A percentile compares a stretch with the other conserved stretches of the same genome.
Conservation (phyloP, 176 grass and related monocot genomes). For the Thalia dealbata region DNA sequence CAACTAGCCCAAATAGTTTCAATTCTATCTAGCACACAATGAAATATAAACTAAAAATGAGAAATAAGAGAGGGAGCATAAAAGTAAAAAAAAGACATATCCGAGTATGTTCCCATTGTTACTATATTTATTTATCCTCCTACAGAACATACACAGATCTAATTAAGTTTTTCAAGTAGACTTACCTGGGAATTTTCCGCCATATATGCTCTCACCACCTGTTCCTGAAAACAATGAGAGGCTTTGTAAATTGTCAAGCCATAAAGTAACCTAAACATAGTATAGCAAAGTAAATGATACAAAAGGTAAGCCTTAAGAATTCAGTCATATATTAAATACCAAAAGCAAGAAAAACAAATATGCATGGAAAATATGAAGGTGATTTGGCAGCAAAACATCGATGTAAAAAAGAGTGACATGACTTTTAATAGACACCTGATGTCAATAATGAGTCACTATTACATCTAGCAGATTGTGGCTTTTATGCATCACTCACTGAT, state of each 20-base stretch:
- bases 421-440: no score
- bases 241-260: neutral
- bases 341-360: neutral
- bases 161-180: slow-evolving; percentile 14
- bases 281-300: neutral
- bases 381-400: neutral
- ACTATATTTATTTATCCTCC: no score
- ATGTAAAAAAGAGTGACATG: no score
- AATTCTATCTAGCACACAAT: neutral
- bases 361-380: neutral
- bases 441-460: no score
- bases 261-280: neutral
- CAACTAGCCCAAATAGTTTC: no score
- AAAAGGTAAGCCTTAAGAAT: neutral
- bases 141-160: neutral
- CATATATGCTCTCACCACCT: slow-evolving; percentile 42
- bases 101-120: neutral
- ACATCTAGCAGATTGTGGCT: no score
- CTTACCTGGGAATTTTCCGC: slow-evolving; percentile 78
- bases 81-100: neutral
- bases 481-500: no score
- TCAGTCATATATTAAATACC: neutral
- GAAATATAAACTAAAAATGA: neutral
- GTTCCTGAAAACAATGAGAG: slow-evolving; percentile 20
- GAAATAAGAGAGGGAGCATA: neutral